phyloP scores from a whole-genome alignment of 2,329 filamentous ascomycete species.

The Penicillium hordei region DNA sequence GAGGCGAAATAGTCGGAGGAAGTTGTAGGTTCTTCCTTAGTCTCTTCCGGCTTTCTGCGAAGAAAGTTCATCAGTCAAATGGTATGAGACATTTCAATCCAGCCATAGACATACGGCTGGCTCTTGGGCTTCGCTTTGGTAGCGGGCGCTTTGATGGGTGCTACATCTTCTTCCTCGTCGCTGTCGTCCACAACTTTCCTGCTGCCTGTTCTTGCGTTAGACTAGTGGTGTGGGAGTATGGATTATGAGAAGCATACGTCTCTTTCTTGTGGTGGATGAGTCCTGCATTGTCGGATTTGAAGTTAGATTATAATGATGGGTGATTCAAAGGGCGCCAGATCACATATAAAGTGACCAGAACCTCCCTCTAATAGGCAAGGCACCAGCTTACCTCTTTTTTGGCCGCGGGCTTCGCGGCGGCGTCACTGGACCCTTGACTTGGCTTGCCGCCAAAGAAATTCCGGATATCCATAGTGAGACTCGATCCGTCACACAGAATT shows the following conservation, averaged over 20 bases:
- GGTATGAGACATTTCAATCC: not conserved
- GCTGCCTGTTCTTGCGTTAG: constrained; percentile 35
- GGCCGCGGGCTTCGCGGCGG: constrained; percentile 33
- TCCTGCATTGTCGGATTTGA: constrained; percentile 21
- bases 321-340: not conserved
- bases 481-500: not conserved
- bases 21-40: constrained; percentile 58
- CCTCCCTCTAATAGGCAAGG: constrained; percentile 3
- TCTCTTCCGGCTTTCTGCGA: constrained; percentile 50
- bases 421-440: constrained; percentile 55
- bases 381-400: constrained; percentile 44
- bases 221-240: not conserved
- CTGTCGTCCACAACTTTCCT: constrained; percentile 79
- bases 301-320: constrained; percentile 10
- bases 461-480: constrained; percentile 75
- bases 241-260: constrained; percentile 30
- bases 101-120: constrained; percentile 48
- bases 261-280: constrained; percentile 32
- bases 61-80: constrained; percentile 7
- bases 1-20: constrained; percentile 64
- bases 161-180: constrained; percentile 67
- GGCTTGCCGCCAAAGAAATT: constrained; percentile 84
- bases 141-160: constrained; percentile 41
- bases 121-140: constrained; percentile 38
- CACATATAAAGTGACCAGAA: not conserved